A percentile compares a stretch with the other conserved stretches of the same genome.
Evolutionary conservation across 2,329 filamentous ascomycete species (phyloP).

Genomic region (Byssothecium circinans): DNA sequence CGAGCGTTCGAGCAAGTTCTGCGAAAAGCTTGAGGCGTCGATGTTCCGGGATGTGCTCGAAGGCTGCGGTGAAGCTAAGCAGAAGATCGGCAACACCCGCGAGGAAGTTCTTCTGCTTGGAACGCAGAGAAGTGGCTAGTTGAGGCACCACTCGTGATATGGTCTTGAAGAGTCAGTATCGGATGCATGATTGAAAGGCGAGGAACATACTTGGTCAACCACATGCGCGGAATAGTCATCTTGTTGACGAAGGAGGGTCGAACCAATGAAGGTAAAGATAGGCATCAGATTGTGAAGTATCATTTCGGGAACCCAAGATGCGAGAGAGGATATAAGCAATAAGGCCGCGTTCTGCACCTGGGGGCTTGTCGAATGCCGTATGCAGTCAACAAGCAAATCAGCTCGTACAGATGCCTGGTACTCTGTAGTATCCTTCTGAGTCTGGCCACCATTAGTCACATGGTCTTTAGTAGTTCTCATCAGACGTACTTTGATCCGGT

Average conservation of each 20-base stretch:
- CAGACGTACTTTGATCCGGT: conserved; percentile 59
- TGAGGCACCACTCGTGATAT: conserved; percentile 93
- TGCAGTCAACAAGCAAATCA: conserved; percentile 90
- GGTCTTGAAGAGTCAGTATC: conserved; percentile 56
- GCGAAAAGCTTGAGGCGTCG: conserved; percentile 80
- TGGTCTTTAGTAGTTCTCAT: neutral
- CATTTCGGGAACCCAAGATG: conserved; percentile 83
- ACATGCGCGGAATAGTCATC: conserved; percentile 98
- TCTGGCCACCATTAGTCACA: conserved; percentile 10
- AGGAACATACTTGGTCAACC: conserved; percentile 65
- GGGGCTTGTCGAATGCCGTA: conserved; percentile 86
- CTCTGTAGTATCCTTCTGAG: conserved; percentile 58
- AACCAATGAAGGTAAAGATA: conserved; percentile 97
- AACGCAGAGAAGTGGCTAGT: conserved; percentile 79
- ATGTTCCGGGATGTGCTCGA: conserved; percentile 91
- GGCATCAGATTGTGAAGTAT: conserved; percentile 98
- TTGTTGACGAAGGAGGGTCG: conserved; percentile 84
- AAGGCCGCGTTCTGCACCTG: conserved; percentile 93
- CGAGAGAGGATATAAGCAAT: conserved; percentile 82
- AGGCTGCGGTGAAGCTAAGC: conserved; percentile 94
- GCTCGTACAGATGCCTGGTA: conserved; percentile 80
- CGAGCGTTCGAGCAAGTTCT: conserved; percentile 81
- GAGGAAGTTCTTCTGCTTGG: conserved; percentile 74
- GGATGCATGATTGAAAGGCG: neutral
- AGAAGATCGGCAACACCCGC: conserved; percentile 85